Conservation (phyloP, 202 grass and related monocot genomes). For the Carex sylvatica region DNA sequence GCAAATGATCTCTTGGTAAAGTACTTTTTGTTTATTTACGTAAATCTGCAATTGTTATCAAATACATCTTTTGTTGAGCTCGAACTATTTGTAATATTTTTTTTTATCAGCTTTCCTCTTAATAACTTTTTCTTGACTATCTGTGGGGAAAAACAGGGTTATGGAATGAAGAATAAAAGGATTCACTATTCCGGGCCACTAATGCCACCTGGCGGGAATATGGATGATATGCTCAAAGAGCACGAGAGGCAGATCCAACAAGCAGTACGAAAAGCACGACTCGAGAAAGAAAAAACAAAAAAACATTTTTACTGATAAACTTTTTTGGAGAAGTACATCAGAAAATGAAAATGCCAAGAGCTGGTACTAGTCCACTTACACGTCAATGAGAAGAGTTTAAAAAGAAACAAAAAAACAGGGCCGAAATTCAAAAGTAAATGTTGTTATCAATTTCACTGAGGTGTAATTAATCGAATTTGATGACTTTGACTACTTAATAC, state of each 20-base stretch:
- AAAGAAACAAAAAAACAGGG: neutral
- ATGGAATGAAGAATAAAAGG: conserved; percentile 25
- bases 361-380: conserved; percentile 19
- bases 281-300: conserved; percentile 55
- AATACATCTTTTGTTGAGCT: neutral
- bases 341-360: conserved; percentile 23
- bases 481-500: conserved; percentile 5
- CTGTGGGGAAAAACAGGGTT: conserved; percentile 1
- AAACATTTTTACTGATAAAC: conserved; percentile 42
- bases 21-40: neutral
- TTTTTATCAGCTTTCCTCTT: neutral
- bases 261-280: conserved; percentile 46
- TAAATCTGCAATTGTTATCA: neutral
- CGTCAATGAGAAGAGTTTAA: neutral
- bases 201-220: conserved; percentile 38
- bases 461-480: conserved; percentile 20
- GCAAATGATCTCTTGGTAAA: neutral
- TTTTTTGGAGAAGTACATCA: neutral
- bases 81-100: neutral
- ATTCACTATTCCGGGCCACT: conserved; percentile 38
- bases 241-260: conserved; percentile 52
- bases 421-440: conserved; percentile 8
- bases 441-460: conserved; percentile 10
- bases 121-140: conserved; percentile 11
- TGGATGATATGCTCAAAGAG: conserved; percentile 47